These are phyloP conservation scores for Suhomyces vadensis DNA, from an alignment of 805 yeast genomes.

Conservation along the genomic window DNA sequence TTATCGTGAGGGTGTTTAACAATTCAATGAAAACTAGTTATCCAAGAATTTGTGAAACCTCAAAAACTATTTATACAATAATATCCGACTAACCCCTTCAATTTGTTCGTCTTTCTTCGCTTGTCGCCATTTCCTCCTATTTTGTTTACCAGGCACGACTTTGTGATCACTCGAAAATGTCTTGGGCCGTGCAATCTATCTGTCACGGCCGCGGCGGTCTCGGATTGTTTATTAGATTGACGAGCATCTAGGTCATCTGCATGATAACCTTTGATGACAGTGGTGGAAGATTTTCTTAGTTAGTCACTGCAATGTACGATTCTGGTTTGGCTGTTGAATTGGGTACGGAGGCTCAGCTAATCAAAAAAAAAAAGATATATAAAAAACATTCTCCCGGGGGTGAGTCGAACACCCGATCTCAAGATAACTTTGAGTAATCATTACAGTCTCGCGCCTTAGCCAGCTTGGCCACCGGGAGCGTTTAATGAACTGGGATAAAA, in stretches of 20 bases:
- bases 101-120: background rate
- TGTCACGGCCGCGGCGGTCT: background rate
- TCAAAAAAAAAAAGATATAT: constrained; percentile 15
- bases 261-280: no score
- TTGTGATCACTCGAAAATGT: background rate
- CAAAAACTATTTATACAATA: background rate
- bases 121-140: background rate
- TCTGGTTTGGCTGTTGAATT: no score
- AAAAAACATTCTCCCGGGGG: constrained; percentile 53
- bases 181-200: background rate
- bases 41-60: background rate
- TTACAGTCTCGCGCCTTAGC: constrained; percentile 53
- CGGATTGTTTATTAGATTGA: background rate
- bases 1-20: background rate
- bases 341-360: no score
- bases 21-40: background rate
- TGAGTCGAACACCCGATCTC: constrained; percentile 53
- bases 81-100: background rate
- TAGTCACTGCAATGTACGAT: no score
- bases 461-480: constrained; percentile 50
- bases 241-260: no score
- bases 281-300: no score
- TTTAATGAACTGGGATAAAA: no score
- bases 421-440: constrained; percentile 38
- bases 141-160: background rate